Evolutionary conservation across 345 rosid species (phyloP).

Genomic region (Microthlaspi erraticum): DNA sequence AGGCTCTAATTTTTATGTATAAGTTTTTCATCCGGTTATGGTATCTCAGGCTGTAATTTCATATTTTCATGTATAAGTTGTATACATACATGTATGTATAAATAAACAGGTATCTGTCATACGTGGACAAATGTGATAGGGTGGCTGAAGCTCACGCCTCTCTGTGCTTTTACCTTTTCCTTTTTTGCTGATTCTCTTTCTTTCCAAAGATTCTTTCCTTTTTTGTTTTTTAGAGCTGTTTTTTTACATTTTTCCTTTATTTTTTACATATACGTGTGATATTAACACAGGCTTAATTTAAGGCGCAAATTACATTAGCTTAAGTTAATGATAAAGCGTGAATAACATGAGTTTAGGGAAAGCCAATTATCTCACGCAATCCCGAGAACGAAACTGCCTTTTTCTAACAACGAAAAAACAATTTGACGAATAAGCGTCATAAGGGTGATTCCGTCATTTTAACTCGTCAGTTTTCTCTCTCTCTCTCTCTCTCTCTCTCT

Average conservation of each 20-base stretch:
- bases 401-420: slow-evolving; percentile 1
- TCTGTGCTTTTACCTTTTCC: slow-evolving; percentile 16
- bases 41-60: no score
- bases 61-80: no score
- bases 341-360: slow-evolving; percentile 30
- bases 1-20: no score
- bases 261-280: no score
- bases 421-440: not conserved
- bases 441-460: slow-evolving; percentile 23
- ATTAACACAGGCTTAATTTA: not conserved
- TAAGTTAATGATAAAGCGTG: not conserved
- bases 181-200: slow-evolving; percentile 33
- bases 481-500: slow-evolving; percentile 23
- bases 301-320: slow-evolving; percentile 18
- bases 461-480: not conserved
- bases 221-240: no score
- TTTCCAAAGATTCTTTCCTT: slow-evolving; percentile 4
- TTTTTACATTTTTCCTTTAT: no score
- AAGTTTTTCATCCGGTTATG: no score
- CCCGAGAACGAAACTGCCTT: slow-evolving; percentile 4
- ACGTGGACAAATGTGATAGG: slow-evolving; percentile 25
- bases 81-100: not conserved
- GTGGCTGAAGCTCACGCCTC: slow-evolving; percentile 14
- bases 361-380: slow-evolving; percentile 31
- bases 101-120: slow-evolving; percentile 20